A percentile compares a stretch with the other conserved stretches of the same genome.
These are phyloP conservation scores for Jacaranda mimosifolia DNA, from an alignment of 257 asterid genomes.

Conservation along the genomic window DNA sequence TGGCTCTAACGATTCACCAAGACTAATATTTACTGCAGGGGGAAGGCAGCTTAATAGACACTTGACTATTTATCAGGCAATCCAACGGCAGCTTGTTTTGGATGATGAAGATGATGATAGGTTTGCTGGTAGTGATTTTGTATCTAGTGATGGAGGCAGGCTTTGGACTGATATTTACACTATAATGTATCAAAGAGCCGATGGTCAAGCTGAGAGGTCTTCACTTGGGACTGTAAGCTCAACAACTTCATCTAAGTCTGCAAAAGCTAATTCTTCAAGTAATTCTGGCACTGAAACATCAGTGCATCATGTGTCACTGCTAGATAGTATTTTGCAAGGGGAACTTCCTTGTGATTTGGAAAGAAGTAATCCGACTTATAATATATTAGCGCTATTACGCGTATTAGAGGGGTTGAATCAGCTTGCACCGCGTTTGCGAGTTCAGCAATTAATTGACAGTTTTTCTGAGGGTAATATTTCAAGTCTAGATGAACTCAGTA, in stretches of 20 bases:
- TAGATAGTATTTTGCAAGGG: conserved; percentile 95
- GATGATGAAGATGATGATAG: conserved; percentile 90
- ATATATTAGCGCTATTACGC: conserved; percentile 86
- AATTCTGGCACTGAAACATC: conserved; percentile 54
- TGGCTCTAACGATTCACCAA: conserved; percentile 70
- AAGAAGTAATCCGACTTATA: conserved; percentile 84
- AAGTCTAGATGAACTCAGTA: conserved; percentile 57
- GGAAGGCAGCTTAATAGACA: conserved; percentile 87
- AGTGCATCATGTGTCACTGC: conserved; percentile 62
- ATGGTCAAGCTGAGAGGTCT: conserved; percentile 66
- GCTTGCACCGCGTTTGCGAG: conserved; percentile 84
- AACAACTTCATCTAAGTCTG: conserved; percentile 62
- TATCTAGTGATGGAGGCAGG: conserved; percentile 88
- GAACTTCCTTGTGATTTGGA: conserved; percentile 95
- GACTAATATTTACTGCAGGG: conserved; percentile 76
- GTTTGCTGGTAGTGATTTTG: conserved; percentile 74
- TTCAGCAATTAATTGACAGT: conserved; percentile 63
- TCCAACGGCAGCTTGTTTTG: conserved; percentile 84
- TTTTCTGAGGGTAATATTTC: conserved; percentile 79
- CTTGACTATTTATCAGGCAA: conserved; percentile 91
- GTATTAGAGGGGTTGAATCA: conserved; percentile 94
- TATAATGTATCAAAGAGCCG: conserved; percentile 84
- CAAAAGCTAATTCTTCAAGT: conserved; percentile 66
- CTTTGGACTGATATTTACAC: conserved; percentile 91
- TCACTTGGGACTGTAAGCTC: conserved; percentile 63